A percentile compares a stretch with the other conserved stretches of the same genome.
phyloP scores from a whole-genome alignment of 1,284 basidiomycete species.

The Pholiota adiposa region DNA sequence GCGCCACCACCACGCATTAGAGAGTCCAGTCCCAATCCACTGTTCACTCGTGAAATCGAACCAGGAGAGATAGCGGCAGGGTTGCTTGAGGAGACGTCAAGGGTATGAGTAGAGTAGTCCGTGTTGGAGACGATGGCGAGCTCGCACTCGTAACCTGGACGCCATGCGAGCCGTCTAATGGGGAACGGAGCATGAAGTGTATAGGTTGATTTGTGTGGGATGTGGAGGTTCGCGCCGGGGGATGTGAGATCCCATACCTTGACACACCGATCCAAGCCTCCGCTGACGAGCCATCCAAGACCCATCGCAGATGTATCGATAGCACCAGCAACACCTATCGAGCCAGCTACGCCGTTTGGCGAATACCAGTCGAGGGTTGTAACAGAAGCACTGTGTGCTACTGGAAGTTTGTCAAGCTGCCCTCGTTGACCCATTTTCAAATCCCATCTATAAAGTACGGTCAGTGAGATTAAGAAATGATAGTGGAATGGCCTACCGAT shows the following conservation, averaged over 20 bases:
- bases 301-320: conserved; percentile 38
- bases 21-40: conserved; percentile 31
- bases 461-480: not conserved
- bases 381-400: conserved; percentile 80
- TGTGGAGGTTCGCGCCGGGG: conserved; percentile 50
- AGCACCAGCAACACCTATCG: conserved; percentile 13
- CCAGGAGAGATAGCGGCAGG: conserved; percentile 26
- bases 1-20: conserved; percentile 24
- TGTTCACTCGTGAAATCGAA: conserved; percentile 30
- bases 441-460: conserved; percentile 66
- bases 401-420: conserved; percentile 72
- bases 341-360: conserved; percentile 28
- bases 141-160: conserved; percentile 82
- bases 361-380: conserved; percentile 80
- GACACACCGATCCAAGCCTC: conserved; percentile 80
- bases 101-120: conserved; percentile 44
- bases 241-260: conserved; percentile 83
- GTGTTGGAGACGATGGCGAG: conserved; percentile 73
- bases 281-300: conserved; percentile 82
- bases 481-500: too few relatives aligned
- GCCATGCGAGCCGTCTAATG: conserved; percentile 77
- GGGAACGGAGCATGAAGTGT: conserved; percentile 78
- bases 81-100: conserved; percentile 35
- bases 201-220: conserved; percentile 68
- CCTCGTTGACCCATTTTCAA: conserved; percentile 74